A percentile compares a stretch with the other conserved stretches of the same genome.
phyloP scores from a whole-genome alignment of 345 rosid species.

The Syzygium aqueum region DNA sequence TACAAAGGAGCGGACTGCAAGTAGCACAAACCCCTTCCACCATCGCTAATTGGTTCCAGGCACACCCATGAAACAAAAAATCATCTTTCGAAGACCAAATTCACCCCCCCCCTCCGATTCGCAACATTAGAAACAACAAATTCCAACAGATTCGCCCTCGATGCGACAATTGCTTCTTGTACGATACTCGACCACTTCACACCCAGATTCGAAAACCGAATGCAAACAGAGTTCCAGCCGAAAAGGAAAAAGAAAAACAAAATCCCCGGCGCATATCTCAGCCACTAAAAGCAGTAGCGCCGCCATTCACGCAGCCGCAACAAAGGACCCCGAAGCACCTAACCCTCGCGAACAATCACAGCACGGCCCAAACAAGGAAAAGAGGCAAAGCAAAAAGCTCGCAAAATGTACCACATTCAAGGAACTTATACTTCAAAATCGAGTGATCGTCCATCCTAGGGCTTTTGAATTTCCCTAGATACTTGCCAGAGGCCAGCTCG shows the following conservation, averaged over 20 bases:
- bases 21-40: neutral
- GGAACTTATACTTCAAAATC: constrained; percentile 29
- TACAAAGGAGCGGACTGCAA: neutral
- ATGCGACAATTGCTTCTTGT: neutral
- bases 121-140: neutral
- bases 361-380: neutral
- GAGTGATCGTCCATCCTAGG: constrained; percentile 42
- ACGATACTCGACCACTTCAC: neutral
- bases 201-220: neutral
- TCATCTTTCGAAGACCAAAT: neutral
- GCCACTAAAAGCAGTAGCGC: neutral
- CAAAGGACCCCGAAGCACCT: neutral
- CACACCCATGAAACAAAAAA: neutral
- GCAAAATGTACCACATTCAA: constrained; percentile 41
- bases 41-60: neutral
- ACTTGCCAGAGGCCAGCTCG: constrained; percentile 36
- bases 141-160: neutral
- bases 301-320: neutral
- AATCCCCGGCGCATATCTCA: neutral
- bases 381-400: neutral
- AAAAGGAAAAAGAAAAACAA: neutral
- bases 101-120: neutral
- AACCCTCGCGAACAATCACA: neutral
- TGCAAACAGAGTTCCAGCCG: neutral
- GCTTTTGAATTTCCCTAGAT: constrained; percentile 39